phyloP scores from a whole-genome alignment of 2,329 filamentous ascomycete species.

The Diaporthe destruens region DNA sequence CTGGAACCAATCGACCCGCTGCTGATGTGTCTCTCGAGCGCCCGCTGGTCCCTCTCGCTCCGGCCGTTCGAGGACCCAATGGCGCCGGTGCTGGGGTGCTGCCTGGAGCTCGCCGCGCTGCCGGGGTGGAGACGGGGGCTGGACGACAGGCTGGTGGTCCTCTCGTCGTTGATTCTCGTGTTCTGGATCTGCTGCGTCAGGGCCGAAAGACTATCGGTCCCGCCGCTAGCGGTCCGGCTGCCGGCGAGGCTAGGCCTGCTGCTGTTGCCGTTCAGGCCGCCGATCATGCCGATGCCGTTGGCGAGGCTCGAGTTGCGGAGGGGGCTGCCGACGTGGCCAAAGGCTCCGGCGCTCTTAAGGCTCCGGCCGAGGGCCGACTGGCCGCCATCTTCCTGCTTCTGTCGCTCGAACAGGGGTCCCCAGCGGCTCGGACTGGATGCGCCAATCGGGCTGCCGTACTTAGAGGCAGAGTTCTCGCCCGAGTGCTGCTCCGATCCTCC shows the following conservation, averaged over 20 bases:
- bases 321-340: constrained; percentile 75
- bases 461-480: constrained; percentile 64
- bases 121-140: constrained; percentile 66
- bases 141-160: constrained; percentile 50
- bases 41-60: constrained; percentile 55
- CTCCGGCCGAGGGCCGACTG: constrained; percentile 47
- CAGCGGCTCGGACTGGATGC: constrained; percentile 72
- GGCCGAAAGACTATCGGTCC: constrained; percentile 66
- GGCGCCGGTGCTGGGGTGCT: constrained; percentile 51
- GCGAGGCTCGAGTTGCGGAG: constrained; percentile 73
- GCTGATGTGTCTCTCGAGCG: constrained; percentile 70
- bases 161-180: constrained; percentile 62
- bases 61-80: constrained; percentile 54
- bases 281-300: constrained; percentile 59
- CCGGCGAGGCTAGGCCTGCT: constrained; percentile 56
- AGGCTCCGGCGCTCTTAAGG: constrained; percentile 65
- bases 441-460: constrained; percentile 71
- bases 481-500: constrained; percentile 38
- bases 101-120: constrained; percentile 54
- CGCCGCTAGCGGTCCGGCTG: constrained; percentile 57
- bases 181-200: constrained; percentile 74
- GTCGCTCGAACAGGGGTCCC: constrained; percentile 71
- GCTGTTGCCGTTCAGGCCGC: constrained; percentile 46
- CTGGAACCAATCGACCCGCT: constrained; percentile 69
- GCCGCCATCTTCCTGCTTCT: constrained; percentile 67